Base-by-base conservation (phyloP, 2,329 filamentous ascomycete species). In the Stachybotrys chartarum region DNA sequence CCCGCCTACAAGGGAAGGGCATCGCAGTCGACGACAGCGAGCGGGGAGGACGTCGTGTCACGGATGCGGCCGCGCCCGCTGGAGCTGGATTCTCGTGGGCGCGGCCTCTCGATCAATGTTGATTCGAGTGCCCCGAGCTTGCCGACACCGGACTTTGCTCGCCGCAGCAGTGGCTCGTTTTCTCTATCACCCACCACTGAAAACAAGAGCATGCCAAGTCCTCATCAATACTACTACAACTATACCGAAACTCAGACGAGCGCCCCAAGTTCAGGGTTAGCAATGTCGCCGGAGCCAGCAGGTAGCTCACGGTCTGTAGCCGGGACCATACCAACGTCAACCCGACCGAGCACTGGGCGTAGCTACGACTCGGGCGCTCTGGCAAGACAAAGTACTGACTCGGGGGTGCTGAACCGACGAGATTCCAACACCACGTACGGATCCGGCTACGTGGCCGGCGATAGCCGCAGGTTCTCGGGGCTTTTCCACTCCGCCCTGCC, bases 401-500 rank as follows among this genome's bases (percentile, higher is more conserved):
- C 75, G 12, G 65, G 69, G 46, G 68, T 68, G 18, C 73, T 76
- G 11, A 68, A 70, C 44, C 73, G 76, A 45, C 77, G 79, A 32
- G 80, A 85, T 60, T 84, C 83, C 0, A 78, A 72, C 57, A 81
- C 80, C 12, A 79, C 78, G 5, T 79, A 80, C 64, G 76, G 76
- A 59, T 80, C 80, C 47, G 75, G 71, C 59, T 72, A 76, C 56
- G 73, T 71, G 44, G 68, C 70, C 30, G 73, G 68, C 56, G 76
- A 80, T 12, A 68, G 68, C 35, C 77, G 78, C 45, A 84, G 86
- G 47, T 87, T 83, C 63, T 92, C 88, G 0, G 88, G 87, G 6
- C 75, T 96, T 24, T 96, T 96, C 75, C 90, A 90, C 58, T 96
- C 91, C 1, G 91, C 91, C 6, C 82, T 96, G 68, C 91, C 91